A percentile compares a stretch with the other conserved stretches of the same genome.
These are phyloP conservation scores for Epichloe coenophiala DNA, from an alignment of 2,329 filamentous ascomycete species.

Conservation along the genomic window DNA sequence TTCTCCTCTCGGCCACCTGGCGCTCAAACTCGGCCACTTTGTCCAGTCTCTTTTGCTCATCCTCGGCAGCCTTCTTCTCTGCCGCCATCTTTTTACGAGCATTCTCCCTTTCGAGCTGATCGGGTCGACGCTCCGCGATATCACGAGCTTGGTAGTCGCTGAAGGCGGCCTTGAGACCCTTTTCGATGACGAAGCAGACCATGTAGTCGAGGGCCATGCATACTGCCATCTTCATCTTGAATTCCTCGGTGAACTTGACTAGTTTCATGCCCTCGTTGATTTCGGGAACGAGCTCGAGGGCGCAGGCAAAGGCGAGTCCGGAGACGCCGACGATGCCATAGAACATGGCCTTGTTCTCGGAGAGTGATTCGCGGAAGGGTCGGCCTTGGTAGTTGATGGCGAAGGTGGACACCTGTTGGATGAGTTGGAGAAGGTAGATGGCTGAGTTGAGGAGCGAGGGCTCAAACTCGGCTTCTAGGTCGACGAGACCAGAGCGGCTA, in stretches of 20 bases:
- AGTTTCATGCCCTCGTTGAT: slow-evolving; percentile 88
- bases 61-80: slow-evolving; percentile 32
- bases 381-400: slow-evolving; percentile 99
- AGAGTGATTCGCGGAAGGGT: slow-evolving; percentile 90
- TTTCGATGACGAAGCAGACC: slow-evolving; percentile 79
- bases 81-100: slow-evolving; percentile 50
- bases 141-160: slow-evolving; percentile 89
- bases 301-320: slow-evolving; percentile 83
- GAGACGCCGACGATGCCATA: slow-evolving; percentile 87
- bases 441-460: slow-evolving; percentile 93
- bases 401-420: slow-evolving; percentile 98
- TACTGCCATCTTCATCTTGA: slow-evolving; percentile 72
- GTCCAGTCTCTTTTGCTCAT: slow-evolving; percentile 36
- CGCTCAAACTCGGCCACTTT: slow-evolving; percentile 48
- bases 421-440: slow-evolving; percentile 91
- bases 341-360: slow-evolving; percentile 96
- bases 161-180: slow-evolving; percentile 70
- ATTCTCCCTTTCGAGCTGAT: slow-evolving; percentile 70
- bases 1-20: slow-evolving; percentile 37
- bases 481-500: slow-evolving; percentile 47
- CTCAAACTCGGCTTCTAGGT: slow-evolving; percentile 88
- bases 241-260: slow-evolving; percentile 77
- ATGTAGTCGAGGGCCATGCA: slow-evolving; percentile 82
- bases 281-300: slow-evolving; percentile 88
- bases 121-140: slow-evolving; percentile 73